phyloP scores from a whole-genome alignment of 805 yeast species.

The Candida morakotiae region DNA sequence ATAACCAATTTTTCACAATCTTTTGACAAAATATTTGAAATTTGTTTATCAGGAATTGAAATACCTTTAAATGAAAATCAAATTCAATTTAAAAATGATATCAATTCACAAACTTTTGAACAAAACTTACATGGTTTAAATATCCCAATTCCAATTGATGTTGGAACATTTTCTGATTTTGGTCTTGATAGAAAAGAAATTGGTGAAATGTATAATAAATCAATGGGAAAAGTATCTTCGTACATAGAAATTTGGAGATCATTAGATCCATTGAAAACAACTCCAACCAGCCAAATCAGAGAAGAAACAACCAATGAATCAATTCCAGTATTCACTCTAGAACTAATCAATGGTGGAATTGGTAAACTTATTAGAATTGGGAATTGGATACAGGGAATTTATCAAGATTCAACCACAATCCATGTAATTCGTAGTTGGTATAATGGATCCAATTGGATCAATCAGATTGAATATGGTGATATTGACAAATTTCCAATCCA shows the following conservation, averaged over 20 bases:
- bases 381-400: conserved; percentile 49
- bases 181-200: conserved; percentile 45
- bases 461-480: conserved; percentile 24
- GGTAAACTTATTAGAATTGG: conserved; percentile 49
- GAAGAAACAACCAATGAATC: conserved; percentile 11
- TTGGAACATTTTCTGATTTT: conserved; percentile 40
- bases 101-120: conserved; percentile 35
- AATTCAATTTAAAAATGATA: conserved; percentile 38
- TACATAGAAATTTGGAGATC: conserved; percentile 56
- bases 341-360: conserved; percentile 2
- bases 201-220: conserved; percentile 46
- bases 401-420: conserved; percentile 21
- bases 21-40: conserved; percentile 41
- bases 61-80: conserved; percentile 30
- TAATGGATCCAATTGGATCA: conserved; percentile 18
- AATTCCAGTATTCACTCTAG: conserved; percentile 4
- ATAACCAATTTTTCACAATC: conserved; percentile 4
- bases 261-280: conserved; percentile 34
- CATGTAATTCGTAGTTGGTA: conserved; percentile 23
- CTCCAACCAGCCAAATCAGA: conserved; percentile 24
- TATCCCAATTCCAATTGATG: conserved; percentile 18
- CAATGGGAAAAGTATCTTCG: conserved; percentile 34
- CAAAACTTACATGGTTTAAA: neutral
- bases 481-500: conserved; percentile 19
- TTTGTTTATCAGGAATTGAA: conserved; percentile 56